Percentiles rank a stretch among this genome's conserved stretches.
Conservation (phyloP, 139 green algal genomes). For the Volvox africanus region DNA sequence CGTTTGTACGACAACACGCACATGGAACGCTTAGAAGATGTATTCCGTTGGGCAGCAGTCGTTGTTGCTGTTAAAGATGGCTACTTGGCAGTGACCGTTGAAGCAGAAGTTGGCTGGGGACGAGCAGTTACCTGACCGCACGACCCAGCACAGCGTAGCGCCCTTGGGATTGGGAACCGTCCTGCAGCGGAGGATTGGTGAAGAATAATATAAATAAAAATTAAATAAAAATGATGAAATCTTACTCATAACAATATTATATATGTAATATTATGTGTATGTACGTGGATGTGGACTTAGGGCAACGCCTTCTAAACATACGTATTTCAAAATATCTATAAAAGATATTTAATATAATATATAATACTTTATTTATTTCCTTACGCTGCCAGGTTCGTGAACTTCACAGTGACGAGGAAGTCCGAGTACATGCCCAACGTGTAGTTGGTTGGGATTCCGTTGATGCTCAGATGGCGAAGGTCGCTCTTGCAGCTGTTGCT, state of each 20-base stretch:
- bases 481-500: not conserved
- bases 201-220: not conserved
- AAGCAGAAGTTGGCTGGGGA: slow-evolving; percentile 28
- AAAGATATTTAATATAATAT: not conserved
- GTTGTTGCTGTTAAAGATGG: not conserved
- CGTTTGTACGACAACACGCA: no score
- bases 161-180: not conserved
- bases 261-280: no score
- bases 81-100: slow-evolving; percentile 8
- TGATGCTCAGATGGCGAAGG: not conserved
- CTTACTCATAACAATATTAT: no score
- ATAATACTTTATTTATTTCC: not conserved
- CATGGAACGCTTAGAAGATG: not conserved
- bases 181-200: not conserved
- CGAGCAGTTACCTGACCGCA: slow-evolving; percentile 3
- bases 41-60: slow-evolving; percentile 6
- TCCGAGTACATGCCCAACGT: slow-evolving; percentile 14
- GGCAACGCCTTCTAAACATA: no score
- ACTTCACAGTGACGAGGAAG: not conserved
- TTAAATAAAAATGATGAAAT: not conserved
- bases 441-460: not conserved
- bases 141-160: slow-evolving; percentile 25
- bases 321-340: no score
- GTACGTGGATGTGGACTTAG: no score
- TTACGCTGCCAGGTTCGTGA: not conserved